These are phyloP conservation scores for Vaccinium darrowii DNA, from an alignment of 148 eudicot genomes.

Conservation along the genomic window DNA sequence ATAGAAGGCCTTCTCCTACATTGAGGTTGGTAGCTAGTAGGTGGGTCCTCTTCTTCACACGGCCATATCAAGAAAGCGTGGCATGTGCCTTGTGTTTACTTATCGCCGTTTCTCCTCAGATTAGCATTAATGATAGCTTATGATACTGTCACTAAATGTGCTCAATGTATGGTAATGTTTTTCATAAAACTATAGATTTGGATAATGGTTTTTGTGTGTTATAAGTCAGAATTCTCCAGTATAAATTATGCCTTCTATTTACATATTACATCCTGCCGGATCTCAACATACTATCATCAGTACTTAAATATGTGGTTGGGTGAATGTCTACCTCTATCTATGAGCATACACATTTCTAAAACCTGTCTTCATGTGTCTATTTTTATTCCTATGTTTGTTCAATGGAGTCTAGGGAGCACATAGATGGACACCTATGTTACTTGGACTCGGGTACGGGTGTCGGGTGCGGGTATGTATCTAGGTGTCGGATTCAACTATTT, in stretches of 20 bases:
- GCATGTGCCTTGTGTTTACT: not conserved
- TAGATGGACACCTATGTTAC: not conserved
- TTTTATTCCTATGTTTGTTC: not conserved
- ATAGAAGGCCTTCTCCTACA: not conserved
- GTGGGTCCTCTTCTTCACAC: not conserved
- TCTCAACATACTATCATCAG: not conserved
- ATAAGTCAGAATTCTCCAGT: not conserved
- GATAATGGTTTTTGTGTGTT: not conserved
- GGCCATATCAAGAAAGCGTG: not conserved
- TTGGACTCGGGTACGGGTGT: too few relatives aligned
- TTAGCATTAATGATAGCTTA: not conserved
- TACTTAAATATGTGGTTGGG: not conserved
- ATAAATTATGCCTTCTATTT: not conserved
- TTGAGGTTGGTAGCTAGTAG: not conserved
- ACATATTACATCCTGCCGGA: not conserved
- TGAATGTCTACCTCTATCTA: not conserved
- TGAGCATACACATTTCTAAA: not conserved
- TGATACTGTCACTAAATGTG: not conserved
- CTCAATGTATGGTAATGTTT: not conserved
- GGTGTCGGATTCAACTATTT: too few relatives aligned
- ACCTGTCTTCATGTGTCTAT: not conserved
- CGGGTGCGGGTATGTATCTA: too few relatives aligned
- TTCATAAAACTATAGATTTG: not conserved
- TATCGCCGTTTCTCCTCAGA: not conserved
- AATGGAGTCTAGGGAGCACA: not conserved